Conservation (phyloP, 768 basidiomycete genomes). For the Phaffia tasmanica region DNA sequence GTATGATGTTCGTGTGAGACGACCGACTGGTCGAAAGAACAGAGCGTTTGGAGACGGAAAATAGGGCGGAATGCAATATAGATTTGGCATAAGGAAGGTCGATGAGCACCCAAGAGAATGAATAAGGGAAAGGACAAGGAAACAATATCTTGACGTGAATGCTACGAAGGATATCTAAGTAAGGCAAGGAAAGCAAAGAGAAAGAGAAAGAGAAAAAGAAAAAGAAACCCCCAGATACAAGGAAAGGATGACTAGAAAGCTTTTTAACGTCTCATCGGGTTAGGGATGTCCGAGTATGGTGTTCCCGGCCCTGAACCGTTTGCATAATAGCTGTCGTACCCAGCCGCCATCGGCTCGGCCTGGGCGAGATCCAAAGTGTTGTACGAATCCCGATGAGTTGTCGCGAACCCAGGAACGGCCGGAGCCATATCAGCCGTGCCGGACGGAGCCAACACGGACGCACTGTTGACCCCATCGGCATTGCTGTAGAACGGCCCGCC, state of each 20-base stretch:
- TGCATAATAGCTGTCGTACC: too few species aligned
- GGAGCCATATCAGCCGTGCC: background rate
- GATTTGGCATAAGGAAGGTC: background rate
- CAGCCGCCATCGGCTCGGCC: constrained; percentile 12
- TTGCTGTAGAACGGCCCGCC: background rate
- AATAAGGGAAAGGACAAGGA: background rate
- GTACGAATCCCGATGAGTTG: constrained; percentile 10
- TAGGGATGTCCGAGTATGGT: background rate
- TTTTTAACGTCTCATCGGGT: background rate
- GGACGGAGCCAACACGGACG: background rate
- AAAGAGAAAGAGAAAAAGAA: background rate
- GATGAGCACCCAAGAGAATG: background rate
- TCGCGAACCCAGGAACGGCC: too few species aligned
- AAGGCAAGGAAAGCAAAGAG: background rate
- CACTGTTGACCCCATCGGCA: background rate
- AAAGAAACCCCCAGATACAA: background rate
- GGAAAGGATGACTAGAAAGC: too few species aligned
- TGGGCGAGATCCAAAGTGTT: constrained; percentile 19
- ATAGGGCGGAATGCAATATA: background rate
- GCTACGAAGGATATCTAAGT: background rate
- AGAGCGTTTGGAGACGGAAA: background rate
- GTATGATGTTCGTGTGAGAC: too few species aligned
- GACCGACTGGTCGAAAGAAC: background rate
- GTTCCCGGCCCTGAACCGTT: background rate
- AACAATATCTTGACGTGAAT: too few species aligned